Percentiles rank a stretch among this genome's conserved stretches.
Conservation (phyloP, 306 rosid genomes). For the Trifolium fragiferum region DNA sequence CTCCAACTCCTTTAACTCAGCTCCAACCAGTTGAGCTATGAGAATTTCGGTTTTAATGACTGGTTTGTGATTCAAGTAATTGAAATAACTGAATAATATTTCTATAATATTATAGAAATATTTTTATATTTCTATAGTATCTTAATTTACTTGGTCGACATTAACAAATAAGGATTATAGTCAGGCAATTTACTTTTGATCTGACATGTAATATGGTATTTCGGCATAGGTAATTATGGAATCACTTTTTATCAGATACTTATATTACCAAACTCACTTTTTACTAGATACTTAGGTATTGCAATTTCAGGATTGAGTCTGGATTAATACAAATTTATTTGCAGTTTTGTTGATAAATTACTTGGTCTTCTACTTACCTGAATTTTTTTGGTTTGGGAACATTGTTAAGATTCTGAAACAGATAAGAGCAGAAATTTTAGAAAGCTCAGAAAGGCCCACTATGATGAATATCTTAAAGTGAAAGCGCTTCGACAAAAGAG, state of each 20-base stretch:
- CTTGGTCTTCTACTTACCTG: slow-evolving; percentile 27
- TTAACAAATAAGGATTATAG: slow-evolving; percentile 21
- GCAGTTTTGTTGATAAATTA: slow-evolving; percentile 14
- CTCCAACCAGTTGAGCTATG: no score
- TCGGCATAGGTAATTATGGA: slow-evolving; percentile 1
- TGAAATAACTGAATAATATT: slow-evolving; percentile 28
- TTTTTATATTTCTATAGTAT: no score
- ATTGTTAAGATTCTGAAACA: slow-evolving; percentile 56
- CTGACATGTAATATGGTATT: background rate
- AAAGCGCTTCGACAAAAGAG: slow-evolving; percentile 69
- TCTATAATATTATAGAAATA: slow-evolving; percentile 8
- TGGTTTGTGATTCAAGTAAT: slow-evolving; percentile 26
- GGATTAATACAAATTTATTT: slow-evolving; percentile 13
- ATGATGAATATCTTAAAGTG: slow-evolving; percentile 82
- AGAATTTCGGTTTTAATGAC: background rate
- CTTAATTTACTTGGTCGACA: background rate
- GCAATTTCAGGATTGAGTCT: background rate
- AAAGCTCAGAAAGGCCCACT: slow-evolving; percentile 87
- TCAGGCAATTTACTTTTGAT: slow-evolving; percentile 14
- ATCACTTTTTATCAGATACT: background rate
- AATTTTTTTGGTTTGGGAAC: slow-evolving; percentile 34
- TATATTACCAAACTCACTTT: background rate
- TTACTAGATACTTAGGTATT: background rate
- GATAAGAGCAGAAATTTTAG: slow-evolving; percentile 64
- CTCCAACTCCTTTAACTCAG: no score